A percentile compares a stretch with the other conserved stretches of the same genome.
These are phyloP conservation scores for Kokia cookei DNA, from an alignment of 441 rosid species.

Conservation along the genomic window DNA sequence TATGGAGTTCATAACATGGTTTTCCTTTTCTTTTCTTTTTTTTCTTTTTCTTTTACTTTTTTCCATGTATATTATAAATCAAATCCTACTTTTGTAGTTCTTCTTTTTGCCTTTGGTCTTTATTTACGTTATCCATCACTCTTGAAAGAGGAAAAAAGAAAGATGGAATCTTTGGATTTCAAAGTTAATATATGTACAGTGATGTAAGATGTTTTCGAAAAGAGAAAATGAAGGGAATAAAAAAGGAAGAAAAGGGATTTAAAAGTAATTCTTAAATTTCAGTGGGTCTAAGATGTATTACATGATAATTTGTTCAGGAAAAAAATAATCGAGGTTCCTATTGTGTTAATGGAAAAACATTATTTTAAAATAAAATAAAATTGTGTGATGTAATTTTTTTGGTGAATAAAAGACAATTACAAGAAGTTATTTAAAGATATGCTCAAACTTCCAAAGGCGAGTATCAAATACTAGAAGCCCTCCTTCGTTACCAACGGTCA, in stretches of 20 bases:
- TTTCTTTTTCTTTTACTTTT: neutral
- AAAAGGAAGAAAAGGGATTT: neutral
- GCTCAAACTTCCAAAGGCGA: no score
- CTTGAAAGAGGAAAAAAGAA: neutral
- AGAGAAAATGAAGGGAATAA: no score
- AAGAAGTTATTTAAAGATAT: no score
- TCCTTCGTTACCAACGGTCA: no score
- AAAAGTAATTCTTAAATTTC: neutral
- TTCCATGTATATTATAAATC: neutral
- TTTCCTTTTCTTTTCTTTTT: neutral
- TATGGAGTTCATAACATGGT: neutral
- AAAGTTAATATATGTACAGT: neutral
- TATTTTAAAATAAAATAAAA: no score
- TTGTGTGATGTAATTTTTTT: no score
- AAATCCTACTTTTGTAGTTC: neutral
- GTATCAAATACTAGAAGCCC: no score
- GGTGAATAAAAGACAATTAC: no score
- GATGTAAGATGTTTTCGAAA: neutral
- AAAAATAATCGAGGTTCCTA: neutral
- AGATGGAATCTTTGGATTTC: neutral
- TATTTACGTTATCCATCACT: neutral
- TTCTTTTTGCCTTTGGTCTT: neutral
- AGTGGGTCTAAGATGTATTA: neutral
- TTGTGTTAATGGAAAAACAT: no score
- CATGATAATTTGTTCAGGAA: neutral